phyloP scores from a whole-genome alignment of 2,329 filamentous ascomycete species.

The Onygenales sp. region DNA sequence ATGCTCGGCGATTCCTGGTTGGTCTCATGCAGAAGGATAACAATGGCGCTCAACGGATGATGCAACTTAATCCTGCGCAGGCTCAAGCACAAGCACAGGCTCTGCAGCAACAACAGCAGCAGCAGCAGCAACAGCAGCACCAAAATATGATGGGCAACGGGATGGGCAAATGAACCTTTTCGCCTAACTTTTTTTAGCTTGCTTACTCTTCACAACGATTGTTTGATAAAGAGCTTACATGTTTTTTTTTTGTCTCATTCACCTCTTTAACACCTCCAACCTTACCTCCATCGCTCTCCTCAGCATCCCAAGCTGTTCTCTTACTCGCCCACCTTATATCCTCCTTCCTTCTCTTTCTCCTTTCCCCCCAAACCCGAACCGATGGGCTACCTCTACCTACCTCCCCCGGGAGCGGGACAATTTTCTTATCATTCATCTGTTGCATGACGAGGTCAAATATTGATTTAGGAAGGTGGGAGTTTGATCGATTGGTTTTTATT shows the following conservation, averaged over 20 bases:
- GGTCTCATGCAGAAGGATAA: constrained; percentile 30
- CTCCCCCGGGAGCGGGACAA: too few species aligned
- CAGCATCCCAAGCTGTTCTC: constrained; percentile 6
- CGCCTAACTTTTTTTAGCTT: constrained; percentile 2
- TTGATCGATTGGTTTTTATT: too few species aligned
- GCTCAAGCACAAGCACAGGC: constrained; percentile 19
- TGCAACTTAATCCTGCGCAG: constrained; percentile 15
- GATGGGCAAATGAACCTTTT: constrained; percentile 22
- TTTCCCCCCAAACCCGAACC: constrained; percentile 8
- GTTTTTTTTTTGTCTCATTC: too few species aligned
- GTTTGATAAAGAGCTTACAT: not conserved
- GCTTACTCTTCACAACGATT: constrained; percentile 7
- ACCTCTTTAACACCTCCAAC: too few species aligned
- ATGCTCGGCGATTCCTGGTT: constrained; percentile 26
- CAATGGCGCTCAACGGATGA: constrained; percentile 14
- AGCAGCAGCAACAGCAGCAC: constrained; percentile 29
- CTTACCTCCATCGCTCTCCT: too few species aligned
- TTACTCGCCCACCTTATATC: constrained; percentile 10
- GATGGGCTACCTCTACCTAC: too few species aligned
- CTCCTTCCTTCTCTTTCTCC: constrained; percentile 10
- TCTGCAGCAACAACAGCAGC: constrained; percentile 26
- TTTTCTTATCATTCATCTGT: too few species aligned
- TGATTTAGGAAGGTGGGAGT: too few species aligned
- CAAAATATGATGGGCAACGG: constrained; percentile 35
- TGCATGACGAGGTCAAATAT: too few species aligned